Base-by-base conservation (phyloP, 257 asterid species). In the Nicotiana noctiflora region DNA sequence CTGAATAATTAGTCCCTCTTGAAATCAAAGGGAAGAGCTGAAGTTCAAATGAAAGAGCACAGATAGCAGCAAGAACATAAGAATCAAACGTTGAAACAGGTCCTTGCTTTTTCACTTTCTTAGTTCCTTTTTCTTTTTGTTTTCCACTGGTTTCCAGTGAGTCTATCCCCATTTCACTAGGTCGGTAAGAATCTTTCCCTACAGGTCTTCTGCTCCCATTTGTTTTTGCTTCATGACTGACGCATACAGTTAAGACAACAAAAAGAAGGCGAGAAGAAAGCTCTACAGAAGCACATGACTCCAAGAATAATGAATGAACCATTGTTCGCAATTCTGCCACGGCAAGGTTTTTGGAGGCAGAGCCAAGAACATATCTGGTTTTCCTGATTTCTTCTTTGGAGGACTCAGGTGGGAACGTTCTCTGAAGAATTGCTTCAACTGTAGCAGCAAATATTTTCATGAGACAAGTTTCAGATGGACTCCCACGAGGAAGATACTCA, bases 381-480 rank as follows among this genome's bases (percentile, higher is more conserved):
- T 91, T 92, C 83, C 97, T 89, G 62, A 90, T 87, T 67, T 92
- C 96, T 85, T 96, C 98, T 85, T 89, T 86, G 49, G 97, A 89
- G 77, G 97, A 89, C 76, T 94, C 98, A 0, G 92, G 92, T 11
- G 98, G 99, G 79, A 96, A 94, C 37, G 99, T 96, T 88, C 99
- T 92, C 83, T 89, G 96, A 44, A 96, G 96, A 89, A 94, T 91
- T 79, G 97, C 97, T 87, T 94, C 98, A 72, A 96, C 99, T 8
- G 99, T 96, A 21, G 98, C 99, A 81, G 92, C 99, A 84, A 96
- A 96, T 90, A 96, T 96, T 90, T 94, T 96, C 97, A 96, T 89
- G 34, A 96, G 98, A 84, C 98, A 91, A 83, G 97, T 92, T 86
- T 94, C 99, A 15, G 98, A 96, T 78, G 99, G 99, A 83, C 99